phyloP scores from a whole-genome alignment of 2,329 filamentous ascomycete species.

The Ampelomyces quisqualis region DNA sequence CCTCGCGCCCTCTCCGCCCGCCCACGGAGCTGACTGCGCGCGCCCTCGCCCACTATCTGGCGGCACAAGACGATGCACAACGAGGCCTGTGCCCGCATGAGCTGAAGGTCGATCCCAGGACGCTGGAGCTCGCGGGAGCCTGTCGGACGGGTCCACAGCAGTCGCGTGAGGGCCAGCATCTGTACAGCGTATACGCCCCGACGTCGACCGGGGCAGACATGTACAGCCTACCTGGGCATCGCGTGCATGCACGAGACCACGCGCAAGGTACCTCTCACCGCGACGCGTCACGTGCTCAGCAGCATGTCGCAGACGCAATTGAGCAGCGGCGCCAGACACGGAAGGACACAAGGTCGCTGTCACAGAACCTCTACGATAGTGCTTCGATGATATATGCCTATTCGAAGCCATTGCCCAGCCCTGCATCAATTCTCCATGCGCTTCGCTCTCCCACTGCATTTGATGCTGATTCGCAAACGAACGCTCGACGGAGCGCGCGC shows the following conservation, averaged over 20 bases:
- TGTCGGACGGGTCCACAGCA: constrained; percentile 4
- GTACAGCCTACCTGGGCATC: neutral
- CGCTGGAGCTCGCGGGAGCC: constrained; percentile 24
- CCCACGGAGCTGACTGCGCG: constrained; percentile 81
- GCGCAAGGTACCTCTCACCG: neutral
- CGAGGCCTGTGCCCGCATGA: constrained; percentile 63
- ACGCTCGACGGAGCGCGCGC: neutral
- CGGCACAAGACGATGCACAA: constrained; percentile 76
- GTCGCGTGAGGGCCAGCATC: neutral
- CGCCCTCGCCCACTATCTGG: constrained; percentile 76
- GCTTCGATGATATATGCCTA: constrained; percentile 38
- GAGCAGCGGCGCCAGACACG: constrained; percentile 30
- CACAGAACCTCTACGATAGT: constrained; percentile 57
- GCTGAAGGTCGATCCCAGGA: constrained; percentile 36
- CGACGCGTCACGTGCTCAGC: constrained; percentile 1
- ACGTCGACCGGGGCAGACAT: constrained; percentile 1
- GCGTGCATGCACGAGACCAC: neutral
- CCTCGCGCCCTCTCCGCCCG: constrained; percentile 69
- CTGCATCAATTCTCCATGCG: constrained; percentile 25
- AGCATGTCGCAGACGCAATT: constrained; percentile 18
- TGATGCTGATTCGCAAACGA: neutral
- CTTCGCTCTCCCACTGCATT: constrained; percentile 12
- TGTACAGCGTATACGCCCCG: constrained; percentile 10
- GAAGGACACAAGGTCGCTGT: constrained; percentile 63
- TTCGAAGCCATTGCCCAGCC: constrained; percentile 34